A percentile compares a stretch with the other conserved stretches of the same genome.
Conservation (phyloP, 2,329 filamentous ascomycete species). For the Aspergillus caelatus region DNA sequence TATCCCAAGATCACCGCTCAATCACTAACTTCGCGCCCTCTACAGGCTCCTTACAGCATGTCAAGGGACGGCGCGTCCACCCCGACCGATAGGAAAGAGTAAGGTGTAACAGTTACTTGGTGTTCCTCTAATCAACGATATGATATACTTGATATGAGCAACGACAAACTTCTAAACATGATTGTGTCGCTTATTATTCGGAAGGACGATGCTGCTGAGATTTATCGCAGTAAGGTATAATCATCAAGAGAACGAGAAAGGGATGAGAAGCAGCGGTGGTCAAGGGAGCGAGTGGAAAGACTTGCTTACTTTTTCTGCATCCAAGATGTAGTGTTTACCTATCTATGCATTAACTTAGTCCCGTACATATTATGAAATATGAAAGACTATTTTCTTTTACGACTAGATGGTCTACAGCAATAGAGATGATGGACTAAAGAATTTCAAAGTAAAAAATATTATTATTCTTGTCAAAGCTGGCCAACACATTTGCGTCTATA, state of each 20-base stretch:
- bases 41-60: conserved; percentile 72
- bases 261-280: neutral
- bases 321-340: neutral
- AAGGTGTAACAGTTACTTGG: conserved; percentile 8
- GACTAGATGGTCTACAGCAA: neutral
- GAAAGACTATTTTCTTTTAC: neutral
- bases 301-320: neutral
- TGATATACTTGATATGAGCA: conserved; percentile 3
- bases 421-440: neutral
- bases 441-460: no score
- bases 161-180: neutral
- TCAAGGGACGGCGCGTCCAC: conserved; percentile 65
- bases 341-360: neutral
- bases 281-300: neutral
- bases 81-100: conserved; percentile 47
- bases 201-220: neutral
- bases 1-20: neutral
- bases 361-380: conserved; percentile 3
- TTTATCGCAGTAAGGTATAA: neutral
- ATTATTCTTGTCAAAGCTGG: neutral
- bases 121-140: neutral
- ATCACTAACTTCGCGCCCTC: neutral
- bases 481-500: neutral
- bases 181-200: neutral
- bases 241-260: neutral